Conservation (phyloP, 1,139 yeast genomes). For the Zygoascus meyerae region DNA sequence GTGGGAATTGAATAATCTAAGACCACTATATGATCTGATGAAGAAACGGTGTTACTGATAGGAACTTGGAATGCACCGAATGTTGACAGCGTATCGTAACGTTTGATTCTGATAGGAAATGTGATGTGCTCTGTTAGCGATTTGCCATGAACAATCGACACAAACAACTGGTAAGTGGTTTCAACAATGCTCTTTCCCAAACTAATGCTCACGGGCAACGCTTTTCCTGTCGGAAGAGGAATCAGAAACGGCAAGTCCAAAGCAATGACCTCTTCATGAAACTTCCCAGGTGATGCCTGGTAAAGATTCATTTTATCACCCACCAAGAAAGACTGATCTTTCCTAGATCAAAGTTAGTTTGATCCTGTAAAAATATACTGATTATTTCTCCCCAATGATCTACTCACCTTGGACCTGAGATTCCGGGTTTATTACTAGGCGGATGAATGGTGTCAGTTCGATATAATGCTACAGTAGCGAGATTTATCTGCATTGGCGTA, state of each 20-base stretch:
- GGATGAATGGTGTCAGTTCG: conserved; percentile 36
- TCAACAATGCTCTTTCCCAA: conserved; percentile 32
- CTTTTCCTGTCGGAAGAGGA: conserved; percentile 31
- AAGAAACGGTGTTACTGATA: conserved; percentile 24
- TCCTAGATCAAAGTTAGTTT: conserved; percentile 11
- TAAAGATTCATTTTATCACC: conserved; percentile 31
- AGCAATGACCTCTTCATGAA: conserved; percentile 29
- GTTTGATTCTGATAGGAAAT: conserved; percentile 34
- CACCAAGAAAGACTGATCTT: conserved; percentile 34
- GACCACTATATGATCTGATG: conserved; percentile 35
- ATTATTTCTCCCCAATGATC: not conserved
- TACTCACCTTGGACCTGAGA: conserved; percentile 25
- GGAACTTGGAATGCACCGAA: conserved; percentile 36
- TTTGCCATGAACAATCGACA: conserved; percentile 28
- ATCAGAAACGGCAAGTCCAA: conserved; percentile 38
- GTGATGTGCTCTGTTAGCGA: conserved; percentile 26
- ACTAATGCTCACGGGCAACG: conserved; percentile 35
- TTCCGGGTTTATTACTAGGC: conserved; percentile 33
- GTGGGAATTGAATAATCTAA: conserved; percentile 33
- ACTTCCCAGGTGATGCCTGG: conserved; percentile 24
- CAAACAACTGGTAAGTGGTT: conserved; percentile 33
- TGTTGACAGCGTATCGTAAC: conserved; percentile 38
- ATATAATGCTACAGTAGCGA: conserved; percentile 35
- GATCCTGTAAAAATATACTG: not conserved
- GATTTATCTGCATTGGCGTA: conserved; percentile 24